Evolutionary conservation across 2,329 filamentous ascomycete species (phyloP).

Genomic region (Chaetomiaceae sp.): DNA sequence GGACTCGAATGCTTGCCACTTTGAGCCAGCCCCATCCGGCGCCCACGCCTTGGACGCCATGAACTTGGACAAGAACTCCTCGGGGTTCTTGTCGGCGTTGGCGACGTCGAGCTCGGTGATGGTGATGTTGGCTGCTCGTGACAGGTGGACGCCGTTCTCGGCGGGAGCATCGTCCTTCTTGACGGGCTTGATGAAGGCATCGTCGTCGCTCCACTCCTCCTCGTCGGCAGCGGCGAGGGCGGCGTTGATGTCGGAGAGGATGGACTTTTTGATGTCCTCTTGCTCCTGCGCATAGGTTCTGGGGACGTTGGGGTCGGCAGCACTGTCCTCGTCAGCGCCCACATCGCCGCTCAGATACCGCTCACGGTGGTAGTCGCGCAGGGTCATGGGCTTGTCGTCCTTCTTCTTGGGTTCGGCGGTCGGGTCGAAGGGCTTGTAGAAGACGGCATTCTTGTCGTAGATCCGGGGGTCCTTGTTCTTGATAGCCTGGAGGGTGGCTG

Average conservation of each 20-base stretch:
- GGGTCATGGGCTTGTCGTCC: constrained; percentile 77
- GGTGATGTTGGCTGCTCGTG: constrained; percentile 44
- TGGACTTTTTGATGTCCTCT: constrained; percentile 69
- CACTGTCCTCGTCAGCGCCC: constrained; percentile 51
- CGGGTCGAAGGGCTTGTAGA: constrained; percentile 66
- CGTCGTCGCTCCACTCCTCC: constrained; percentile 57
- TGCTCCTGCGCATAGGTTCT: constrained; percentile 86
- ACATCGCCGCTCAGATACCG: constrained; percentile 73
- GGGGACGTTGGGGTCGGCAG: constrained; percentile 38
- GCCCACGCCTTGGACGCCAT: constrained; percentile 90
- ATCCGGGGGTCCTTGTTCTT: constrained; percentile 85
- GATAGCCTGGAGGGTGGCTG: constrained; percentile 81
- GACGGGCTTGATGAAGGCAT: constrained; percentile 64
- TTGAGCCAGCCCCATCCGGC: constrained; percentile 53
- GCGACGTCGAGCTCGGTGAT: constrained; percentile 61
- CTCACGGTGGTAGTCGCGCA: constrained; percentile 88
- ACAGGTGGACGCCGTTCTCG: constrained; percentile 52
- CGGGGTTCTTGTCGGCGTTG: constrained; percentile 77
- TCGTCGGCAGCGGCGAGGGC: constrained; percentile 44
- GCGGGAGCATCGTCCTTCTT: constrained; percentile 49
- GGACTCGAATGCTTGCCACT: constrained; percentile 81
- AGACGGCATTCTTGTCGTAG: constrained; percentile 74
- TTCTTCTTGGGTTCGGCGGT: constrained; percentile 43
- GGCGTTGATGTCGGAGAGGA: constrained; percentile 77
- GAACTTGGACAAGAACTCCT: constrained; percentile 92